phyloP scores from a whole-genome alignment of 306 rosid species.

The Dryas drummondii region DNA sequence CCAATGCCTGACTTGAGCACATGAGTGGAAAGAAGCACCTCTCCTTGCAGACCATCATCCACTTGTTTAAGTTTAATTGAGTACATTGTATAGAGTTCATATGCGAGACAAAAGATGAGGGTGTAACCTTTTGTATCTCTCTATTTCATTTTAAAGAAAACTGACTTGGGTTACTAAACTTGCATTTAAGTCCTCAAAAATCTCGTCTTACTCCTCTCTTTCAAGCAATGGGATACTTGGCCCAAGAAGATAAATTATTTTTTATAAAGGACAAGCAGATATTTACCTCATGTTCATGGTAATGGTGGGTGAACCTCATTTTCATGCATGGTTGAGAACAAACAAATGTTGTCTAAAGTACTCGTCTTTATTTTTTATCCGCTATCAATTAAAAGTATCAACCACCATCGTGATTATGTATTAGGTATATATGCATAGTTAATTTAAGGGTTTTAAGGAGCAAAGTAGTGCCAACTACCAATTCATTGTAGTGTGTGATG shows the following conservation, averaged over 20 bases:
- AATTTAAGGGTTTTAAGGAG: background rate
- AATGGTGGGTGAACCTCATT: slow-evolving; percentile 5
- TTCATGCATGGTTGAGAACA: slow-evolving; percentile 6
- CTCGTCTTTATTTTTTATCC: background rate
- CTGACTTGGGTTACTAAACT: slow-evolving; percentile 29
- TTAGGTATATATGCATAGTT: too few species aligned
- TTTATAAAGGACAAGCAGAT: background rate
- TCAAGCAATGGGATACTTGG: slow-evolving; percentile 33
- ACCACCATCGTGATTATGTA: background rate
- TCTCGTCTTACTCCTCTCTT: slow-evolving; percentile 8
- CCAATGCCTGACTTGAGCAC: slow-evolving; percentile 14
- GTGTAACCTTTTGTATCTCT: background rate
- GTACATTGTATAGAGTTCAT: background rate
- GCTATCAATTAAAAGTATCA: background rate
- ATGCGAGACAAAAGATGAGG: background rate
- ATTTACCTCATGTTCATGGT: slow-evolving; percentile 6
- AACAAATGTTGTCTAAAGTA: slow-evolving; percentile 14
- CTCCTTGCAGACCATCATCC: background rate
- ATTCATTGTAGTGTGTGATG: background rate
- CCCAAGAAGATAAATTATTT: slow-evolving; percentile 33
- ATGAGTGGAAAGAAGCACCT: slow-evolving; percentile 1
- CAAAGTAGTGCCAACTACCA: background rate
- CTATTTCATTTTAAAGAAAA: background rate
- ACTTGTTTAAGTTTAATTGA: slow-evolving; percentile 7
- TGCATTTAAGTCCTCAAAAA: slow-evolving; percentile 23